Evolutionary conservation across 176 grass and related monocot species (phyloP).

Genomic region (Oryza brachyantha): DNA sequence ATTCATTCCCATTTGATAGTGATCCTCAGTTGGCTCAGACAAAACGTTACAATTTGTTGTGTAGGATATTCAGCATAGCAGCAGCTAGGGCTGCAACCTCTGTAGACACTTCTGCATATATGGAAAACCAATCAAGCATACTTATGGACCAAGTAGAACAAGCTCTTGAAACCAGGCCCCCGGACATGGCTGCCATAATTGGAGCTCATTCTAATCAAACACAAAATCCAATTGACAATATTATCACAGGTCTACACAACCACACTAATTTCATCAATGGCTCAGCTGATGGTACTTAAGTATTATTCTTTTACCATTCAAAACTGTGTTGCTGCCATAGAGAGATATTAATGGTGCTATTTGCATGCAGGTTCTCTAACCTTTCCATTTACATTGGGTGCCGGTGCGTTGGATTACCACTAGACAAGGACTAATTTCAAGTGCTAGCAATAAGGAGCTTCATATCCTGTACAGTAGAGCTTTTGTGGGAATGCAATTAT

Average conservation of each 20-base stretch:
- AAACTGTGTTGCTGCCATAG: neutral
- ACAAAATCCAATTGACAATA: constrained; percentile 66
- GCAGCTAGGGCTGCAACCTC: constrained; percentile 62
- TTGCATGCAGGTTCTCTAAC: constrained; percentile 66
- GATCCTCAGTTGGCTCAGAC: constrained; percentile 42
- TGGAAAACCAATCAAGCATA: constrained; percentile 63
- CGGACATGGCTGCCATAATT: constrained; percentile 55
- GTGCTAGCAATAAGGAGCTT: neutral
- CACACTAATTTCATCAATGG: constrained; percentile 64
- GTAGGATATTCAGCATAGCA: constrained; percentile 69
- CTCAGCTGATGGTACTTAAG: constrained; percentile 59
- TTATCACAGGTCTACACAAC: constrained; percentile 56
- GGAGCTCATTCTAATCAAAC: constrained; percentile 36
- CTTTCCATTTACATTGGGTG: constrained; percentile 68
- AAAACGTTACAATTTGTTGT: constrained; percentile 58
- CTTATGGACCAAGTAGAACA: constrained; percentile 75
- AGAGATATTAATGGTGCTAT: constrained; percentile 16
- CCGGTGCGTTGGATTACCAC: constrained; percentile 56
- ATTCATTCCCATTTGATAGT: constrained; percentile 43
- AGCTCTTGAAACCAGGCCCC: constrained; percentile 55
- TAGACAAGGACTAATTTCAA: constrained; percentile 38
- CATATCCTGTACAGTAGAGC: neutral
- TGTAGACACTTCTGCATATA: constrained; percentile 52
- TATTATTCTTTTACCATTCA: neutral
- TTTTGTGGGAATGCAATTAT: neutral